A percentile compares a stretch with the other conserved stretches of the same genome.
Conservation (phyloP, 2,329 filamentous ascomycete genomes). For the Aspergillus nomiae region DNA sequence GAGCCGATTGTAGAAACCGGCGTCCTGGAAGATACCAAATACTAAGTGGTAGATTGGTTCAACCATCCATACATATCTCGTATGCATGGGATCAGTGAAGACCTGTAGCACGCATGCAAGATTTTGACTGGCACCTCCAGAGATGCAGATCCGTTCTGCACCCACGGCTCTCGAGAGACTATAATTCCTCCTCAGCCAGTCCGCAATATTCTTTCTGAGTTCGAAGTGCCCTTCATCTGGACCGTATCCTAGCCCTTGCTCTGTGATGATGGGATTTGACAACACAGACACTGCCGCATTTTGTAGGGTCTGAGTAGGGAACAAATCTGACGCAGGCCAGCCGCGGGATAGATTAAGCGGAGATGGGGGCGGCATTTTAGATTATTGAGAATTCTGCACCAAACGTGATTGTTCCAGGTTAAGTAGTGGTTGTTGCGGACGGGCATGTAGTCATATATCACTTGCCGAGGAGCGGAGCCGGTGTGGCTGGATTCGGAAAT, state of each 20-base stretch:
- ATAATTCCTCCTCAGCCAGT: slow-evolving; percentile 70
- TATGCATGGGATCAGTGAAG: slow-evolving; percentile 77
- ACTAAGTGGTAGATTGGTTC: slow-evolving; percentile 83
- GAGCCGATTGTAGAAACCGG: slow-evolving; percentile 68
- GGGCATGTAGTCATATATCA: background rate
- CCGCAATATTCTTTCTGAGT: slow-evolving; percentile 66
- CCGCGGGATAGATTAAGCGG: slow-evolving; percentile 44
- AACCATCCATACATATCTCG: slow-evolving; percentile 74
- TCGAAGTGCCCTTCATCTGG: slow-evolving; percentile 72
- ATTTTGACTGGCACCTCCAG: slow-evolving; percentile 81
- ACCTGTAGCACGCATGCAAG: slow-evolving; percentile 74
- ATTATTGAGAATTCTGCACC: background rate
- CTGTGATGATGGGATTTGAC: slow-evolving; percentile 58
- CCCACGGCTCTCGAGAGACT: slow-evolving; percentile 43
- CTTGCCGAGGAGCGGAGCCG: background rate
- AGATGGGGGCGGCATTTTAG: background rate
- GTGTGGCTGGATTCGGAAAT: slow-evolving; percentile 11
- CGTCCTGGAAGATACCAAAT: slow-evolving; percentile 78
- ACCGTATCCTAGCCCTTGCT: slow-evolving; percentile 72
- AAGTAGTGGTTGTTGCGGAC: background rate
- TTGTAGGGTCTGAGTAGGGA: slow-evolving; percentile 65
- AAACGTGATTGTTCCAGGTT: background rate
- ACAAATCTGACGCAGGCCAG: slow-evolving; percentile 56
- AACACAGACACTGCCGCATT: slow-evolving; percentile 63
- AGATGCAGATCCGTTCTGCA: slow-evolving; percentile 72